phyloP scores from a whole-genome alignment of 768 basidiomycete species.

The Rhodotorula graminis region DNA sequence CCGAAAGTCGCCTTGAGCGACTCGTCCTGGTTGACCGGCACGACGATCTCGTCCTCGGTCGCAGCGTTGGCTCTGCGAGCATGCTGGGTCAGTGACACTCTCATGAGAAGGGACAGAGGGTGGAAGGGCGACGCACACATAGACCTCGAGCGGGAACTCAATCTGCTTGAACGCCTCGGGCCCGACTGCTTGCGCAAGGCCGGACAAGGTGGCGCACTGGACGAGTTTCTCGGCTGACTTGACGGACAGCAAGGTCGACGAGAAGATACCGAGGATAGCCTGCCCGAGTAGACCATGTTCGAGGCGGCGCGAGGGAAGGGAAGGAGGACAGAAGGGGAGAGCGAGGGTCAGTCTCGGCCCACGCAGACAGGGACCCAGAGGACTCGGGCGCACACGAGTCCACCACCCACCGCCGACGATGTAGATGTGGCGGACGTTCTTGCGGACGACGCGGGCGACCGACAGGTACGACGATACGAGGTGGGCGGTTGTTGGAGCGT shows the following conservation, averaged over 20 bases:
- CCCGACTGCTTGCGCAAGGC: conserved; percentile 7
- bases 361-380: no score
- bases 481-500: conserved; percentile 5
- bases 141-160: conserved; percentile 34
- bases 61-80: conserved; percentile 10
- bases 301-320: not conserved
- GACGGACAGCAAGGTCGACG: conserved; percentile 12
- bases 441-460: conserved; percentile 3
- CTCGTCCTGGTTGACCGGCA: not conserved
- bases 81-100: accelerated
- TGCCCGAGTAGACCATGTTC: no score
- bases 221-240: conserved; percentile 15
- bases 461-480: conserved; percentile 20
- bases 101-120: not conserved
- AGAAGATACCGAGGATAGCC: conserved; percentile 28
- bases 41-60: not conserved
- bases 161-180: conserved; percentile 12
- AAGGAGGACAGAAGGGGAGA: not conserved
- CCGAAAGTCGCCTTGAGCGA: not conserved
- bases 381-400: conserved; percentile 21
- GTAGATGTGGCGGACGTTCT: conserved; percentile 13
- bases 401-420: conserved; percentile 35
- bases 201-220: not conserved
- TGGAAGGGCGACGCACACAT: conserved; percentile 3
- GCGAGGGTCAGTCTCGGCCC: not conserved